These are phyloP conservation scores for Erythrobasidium hasegawianum DNA, from an alignment of 1,284 basidiomycete genomes.

Conservation along the genomic window DNA sequence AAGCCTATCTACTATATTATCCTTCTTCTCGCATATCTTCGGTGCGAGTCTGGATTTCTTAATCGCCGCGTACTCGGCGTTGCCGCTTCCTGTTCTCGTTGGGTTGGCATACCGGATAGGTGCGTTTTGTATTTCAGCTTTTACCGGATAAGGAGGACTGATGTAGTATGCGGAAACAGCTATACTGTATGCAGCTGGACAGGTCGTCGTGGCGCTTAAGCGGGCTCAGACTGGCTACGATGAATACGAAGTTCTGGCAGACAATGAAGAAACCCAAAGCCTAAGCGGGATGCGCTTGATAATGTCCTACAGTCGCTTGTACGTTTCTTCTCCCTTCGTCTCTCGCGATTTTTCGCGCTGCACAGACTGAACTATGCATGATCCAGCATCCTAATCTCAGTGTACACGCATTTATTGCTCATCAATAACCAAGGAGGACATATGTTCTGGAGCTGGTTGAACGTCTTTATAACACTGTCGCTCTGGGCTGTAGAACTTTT, in stretches of 20 bases:
- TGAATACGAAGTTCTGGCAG: conserved; percentile 33
- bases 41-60: conserved; percentile 45
- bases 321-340: conserved; percentile 6
- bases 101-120: conserved; percentile 44
- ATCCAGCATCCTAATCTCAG: conserved; percentile 27
- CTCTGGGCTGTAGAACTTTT: conserved; percentile 43
- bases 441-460: conserved; percentile 43
- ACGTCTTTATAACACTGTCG: conserved; percentile 39
- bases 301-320: conserved; percentile 31
- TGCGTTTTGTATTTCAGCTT: neutral
- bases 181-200: conserved; percentile 43
- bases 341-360: neutral
- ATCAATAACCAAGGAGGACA: conserved; percentile 36
- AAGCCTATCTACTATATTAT: conserved; percentile 34
- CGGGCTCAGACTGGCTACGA: conserved; percentile 41
- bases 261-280: neutral
- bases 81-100: conserved; percentile 45
- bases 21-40: conserved; percentile 37
- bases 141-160: neutral
- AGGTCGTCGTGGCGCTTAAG: conserved; percentile 42
- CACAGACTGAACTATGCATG: no score
- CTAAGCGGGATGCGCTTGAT: conserved; percentile 21
- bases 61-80: conserved; percentile 41
- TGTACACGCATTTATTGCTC: conserved; percentile 45
- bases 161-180: conserved; percentile 1